phyloP scores from a whole-genome alignment of 495 filamentous ascomycete genomes.

The Penicillium bialowiezense region DNA sequence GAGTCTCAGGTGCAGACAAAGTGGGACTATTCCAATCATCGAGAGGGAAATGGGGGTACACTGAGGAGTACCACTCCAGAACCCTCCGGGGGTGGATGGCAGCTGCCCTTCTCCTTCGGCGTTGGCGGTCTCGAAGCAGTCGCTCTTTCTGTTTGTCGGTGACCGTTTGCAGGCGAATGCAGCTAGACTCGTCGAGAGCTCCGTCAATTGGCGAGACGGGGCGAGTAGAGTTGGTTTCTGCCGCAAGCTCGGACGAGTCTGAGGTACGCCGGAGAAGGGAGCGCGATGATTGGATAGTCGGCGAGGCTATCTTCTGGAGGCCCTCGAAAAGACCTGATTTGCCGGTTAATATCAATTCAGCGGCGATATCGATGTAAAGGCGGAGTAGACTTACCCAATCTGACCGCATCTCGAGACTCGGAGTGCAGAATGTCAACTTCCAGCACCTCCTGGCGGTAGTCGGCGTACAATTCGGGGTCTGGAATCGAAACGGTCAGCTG shows the following conservation, averaged over 20 bases:
- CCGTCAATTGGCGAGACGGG: neutral
- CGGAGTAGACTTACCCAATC: neutral
- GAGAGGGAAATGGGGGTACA: neutral
- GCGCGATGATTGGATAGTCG: neutral
- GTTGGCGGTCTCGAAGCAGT: too few relatives aligned
- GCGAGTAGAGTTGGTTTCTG: neutral
- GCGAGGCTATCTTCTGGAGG: neutral
- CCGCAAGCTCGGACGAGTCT: neutral
- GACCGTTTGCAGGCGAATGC: neutral
- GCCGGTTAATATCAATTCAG: neutral
- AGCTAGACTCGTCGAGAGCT: neutral
- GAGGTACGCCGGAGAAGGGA: neutral
- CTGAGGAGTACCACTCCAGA: too few relatives aligned
- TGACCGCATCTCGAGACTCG: neutral
- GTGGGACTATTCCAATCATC: neutral
- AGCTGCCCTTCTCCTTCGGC: neutral
- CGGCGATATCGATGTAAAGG: too few relatives aligned
- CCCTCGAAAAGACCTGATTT: neutral
- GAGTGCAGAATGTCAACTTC: neutral
- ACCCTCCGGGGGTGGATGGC: neutral
- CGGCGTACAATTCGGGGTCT: neutral
- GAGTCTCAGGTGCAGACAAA: neutral
- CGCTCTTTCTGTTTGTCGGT: neutral
- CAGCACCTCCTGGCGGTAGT: neutral
- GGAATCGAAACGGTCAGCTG: too few relatives aligned